These are phyloP conservation scores for Graphiopsis chlorocephala DNA, from an alignment of 2,329 filamentous ascomycete species.

Conservation along the genomic window DNA sequence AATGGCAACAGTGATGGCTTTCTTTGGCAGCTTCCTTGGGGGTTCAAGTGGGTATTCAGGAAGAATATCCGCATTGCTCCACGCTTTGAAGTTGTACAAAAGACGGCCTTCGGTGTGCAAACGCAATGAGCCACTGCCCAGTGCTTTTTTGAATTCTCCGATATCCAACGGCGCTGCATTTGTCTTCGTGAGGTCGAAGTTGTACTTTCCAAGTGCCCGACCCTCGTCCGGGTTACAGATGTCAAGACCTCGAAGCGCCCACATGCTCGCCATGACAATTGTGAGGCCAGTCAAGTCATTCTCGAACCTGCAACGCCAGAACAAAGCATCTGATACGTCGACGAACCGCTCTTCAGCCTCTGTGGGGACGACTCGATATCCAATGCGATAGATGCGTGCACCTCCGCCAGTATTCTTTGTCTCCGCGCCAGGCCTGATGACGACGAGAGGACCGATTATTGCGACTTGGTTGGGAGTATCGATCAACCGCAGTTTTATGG, in stretches of 20 bases:
- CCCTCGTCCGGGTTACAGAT: background rate
- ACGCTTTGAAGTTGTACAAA: background rate
- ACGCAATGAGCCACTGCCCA: background rate
- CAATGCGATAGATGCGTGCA: background rate
- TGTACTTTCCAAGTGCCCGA: background rate
- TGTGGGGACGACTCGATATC: background rate
- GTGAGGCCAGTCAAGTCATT: background rate
- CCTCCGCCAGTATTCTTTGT: background rate
- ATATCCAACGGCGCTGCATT: background rate
- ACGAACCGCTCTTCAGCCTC: background rate
- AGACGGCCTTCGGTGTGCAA: background rate
- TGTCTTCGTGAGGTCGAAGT: background rate
- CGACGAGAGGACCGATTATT: background rate
- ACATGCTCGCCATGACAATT: background rate
- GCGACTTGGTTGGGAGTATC: background rate
- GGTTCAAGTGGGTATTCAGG: background rate
- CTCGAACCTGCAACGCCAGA: background rate
- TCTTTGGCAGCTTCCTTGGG: too few species aligned
- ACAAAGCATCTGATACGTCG: background rate
- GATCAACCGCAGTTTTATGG: background rate
- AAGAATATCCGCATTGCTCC: background rate
- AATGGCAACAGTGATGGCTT: background rate
- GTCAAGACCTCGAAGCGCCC: background rate
- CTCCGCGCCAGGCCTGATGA: background rate
- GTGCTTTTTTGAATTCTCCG: background rate